Evolutionary conservation across 768 basidiomycete genomes (phyloP).

Genomic region (Amanita pseudoporphyria): DNA sequence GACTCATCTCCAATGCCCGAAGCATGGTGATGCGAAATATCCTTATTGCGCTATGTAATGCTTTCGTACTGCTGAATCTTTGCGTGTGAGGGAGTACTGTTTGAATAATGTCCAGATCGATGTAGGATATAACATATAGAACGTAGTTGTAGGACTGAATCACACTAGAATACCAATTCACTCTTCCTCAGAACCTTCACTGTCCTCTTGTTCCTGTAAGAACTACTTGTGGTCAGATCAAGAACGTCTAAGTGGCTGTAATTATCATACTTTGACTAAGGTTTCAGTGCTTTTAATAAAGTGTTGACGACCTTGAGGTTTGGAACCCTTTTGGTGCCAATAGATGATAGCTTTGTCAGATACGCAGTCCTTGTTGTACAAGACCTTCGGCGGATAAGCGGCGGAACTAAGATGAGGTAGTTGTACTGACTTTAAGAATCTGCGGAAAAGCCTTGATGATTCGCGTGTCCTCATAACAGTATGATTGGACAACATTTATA

Average conservation of each 20-base stretch:
- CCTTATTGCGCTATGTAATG: neutral
- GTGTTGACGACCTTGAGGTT: slow-evolving; percentile 90
- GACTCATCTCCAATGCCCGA: slow-evolving; percentile 74
- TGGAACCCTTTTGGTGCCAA: slow-evolving; percentile 96
- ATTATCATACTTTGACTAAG: slow-evolving; percentile 67
- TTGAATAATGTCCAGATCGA: neutral
- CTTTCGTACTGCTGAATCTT: too few species aligned
- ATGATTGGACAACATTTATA: slow-evolving; percentile 91
- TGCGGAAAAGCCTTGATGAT: slow-evolving; percentile 93
- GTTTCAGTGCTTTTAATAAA: slow-evolving; percentile 85
- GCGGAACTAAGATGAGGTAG: neutral
- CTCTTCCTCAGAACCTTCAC: slow-evolving; percentile 71
- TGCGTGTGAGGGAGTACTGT: neutral
- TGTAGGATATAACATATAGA: neutral
- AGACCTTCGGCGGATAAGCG: slow-evolving; percentile 39
- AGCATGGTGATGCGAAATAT: slow-evolving; percentile 52
- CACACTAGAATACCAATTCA: slow-evolving; percentile 22
- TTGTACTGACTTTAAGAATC: slow-evolving; percentile 65
- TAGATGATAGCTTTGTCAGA: slow-evolving; percentile 96
- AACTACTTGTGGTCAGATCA: slow-evolving; percentile 41
- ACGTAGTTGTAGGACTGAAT: neutral
- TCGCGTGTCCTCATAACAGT: slow-evolving; percentile 95
- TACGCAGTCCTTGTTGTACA: slow-evolving; percentile 94
- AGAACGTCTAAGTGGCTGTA: slow-evolving; percentile 3
- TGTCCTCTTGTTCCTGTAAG: slow-evolving; percentile 82